phyloP scores from a whole-genome alignment of 257 asterid species.

The Cordia subcordata region DNA sequence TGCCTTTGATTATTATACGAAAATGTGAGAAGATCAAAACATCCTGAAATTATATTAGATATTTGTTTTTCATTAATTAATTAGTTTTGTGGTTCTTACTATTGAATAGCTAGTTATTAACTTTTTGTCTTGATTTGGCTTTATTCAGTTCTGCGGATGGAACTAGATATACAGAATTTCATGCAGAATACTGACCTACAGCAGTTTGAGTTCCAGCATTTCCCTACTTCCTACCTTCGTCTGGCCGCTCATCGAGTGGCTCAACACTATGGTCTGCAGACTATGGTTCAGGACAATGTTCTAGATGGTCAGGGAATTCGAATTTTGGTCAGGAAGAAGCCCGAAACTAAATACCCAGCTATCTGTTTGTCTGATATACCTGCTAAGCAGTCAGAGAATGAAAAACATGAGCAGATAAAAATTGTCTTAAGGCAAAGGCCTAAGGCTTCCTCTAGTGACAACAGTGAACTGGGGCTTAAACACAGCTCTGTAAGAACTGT shows the following conservation, averaged over 20 bases:
- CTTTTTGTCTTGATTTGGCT: neutral
- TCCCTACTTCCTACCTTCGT: slow-evolving; percentile 94
- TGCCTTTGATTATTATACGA: too few relatives aligned
- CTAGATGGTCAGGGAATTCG: slow-evolving; percentile 65
- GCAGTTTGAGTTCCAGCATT: slow-evolving; percentile 83
- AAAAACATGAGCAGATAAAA: slow-evolving; percentile 55
- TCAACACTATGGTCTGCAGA: slow-evolving; percentile 90
- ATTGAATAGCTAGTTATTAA: neutral
- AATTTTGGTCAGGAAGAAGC: slow-evolving; percentile 63
- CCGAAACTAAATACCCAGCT: slow-evolving; percentile 62
- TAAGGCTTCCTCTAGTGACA: slow-evolving; percentile 36
- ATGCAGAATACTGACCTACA: slow-evolving; percentile 54
- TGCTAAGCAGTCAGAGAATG: slow-evolving; percentile 56
- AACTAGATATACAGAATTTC: slow-evolving; percentile 78
- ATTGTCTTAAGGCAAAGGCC: slow-evolving; percentile 74
- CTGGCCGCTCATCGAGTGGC: slow-evolving; percentile 98
- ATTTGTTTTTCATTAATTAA: neutral
- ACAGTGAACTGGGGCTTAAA: slow-evolving; percentile 45
- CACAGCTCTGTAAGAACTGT: slow-evolving; percentile 55
- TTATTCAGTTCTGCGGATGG: slow-evolving; percentile 85
- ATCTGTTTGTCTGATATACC: slow-evolving; percentile 76
- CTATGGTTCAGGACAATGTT: slow-evolving; percentile 62
- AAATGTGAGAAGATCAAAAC: too few relatives aligned
- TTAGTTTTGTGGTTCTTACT: too few relatives aligned
- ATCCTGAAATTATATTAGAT: too few relatives aligned